Percentiles rank a stretch among this genome's conserved stretches.
Conservation (phyloP, 768 basidiomycete genomes). For the Amanita phalloides region DNA sequence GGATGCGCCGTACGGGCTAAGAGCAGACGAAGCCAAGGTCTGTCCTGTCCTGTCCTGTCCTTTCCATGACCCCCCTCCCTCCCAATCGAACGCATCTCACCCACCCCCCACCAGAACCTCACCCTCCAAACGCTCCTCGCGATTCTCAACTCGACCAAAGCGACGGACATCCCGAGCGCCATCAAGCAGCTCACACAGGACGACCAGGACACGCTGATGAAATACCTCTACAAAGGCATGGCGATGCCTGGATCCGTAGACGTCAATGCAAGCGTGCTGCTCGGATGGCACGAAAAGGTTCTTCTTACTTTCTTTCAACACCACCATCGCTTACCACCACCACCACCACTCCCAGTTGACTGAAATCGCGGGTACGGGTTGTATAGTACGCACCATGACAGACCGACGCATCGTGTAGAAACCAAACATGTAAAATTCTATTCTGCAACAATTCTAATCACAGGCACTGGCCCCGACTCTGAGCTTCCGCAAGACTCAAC, state of each 20-base stretch:
- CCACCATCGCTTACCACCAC: background rate
- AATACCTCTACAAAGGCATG: constrained; percentile 98
- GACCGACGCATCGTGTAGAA: constrained; percentile 40
- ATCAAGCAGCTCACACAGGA: constrained; percentile 66
- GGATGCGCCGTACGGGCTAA: constrained; percentile 80
- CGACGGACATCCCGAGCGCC: constrained; percentile 71
- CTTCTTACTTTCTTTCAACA: background rate
- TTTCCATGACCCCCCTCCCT: background rate
- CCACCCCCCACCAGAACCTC: constrained; percentile 38
- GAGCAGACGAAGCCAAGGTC: constrained; percentile 88
- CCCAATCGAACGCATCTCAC: too few relatives aligned
- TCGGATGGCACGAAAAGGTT: constrained; percentile 98
- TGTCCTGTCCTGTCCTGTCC: constrained; percentile 2
- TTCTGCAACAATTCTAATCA: background rate
- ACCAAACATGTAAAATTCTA: background rate
- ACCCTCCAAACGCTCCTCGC: constrained; percentile 75
- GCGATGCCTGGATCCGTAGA: constrained; percentile 51
- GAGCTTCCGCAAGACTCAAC: constrained; percentile 63
- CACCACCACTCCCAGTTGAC: constrained; percentile 53
- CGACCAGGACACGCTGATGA: constrained; percentile 88
- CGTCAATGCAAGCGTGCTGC: constrained; percentile 44
- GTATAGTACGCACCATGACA: constrained; percentile 80
- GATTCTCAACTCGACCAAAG: constrained; percentile 89
- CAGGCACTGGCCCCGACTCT: constrained; percentile 17
- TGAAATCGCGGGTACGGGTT: constrained; percentile 88